Conservation (phyloP, 2,329 filamentous ascomycete genomes). For the Ceratocystis cacaofunesta region DNA sequence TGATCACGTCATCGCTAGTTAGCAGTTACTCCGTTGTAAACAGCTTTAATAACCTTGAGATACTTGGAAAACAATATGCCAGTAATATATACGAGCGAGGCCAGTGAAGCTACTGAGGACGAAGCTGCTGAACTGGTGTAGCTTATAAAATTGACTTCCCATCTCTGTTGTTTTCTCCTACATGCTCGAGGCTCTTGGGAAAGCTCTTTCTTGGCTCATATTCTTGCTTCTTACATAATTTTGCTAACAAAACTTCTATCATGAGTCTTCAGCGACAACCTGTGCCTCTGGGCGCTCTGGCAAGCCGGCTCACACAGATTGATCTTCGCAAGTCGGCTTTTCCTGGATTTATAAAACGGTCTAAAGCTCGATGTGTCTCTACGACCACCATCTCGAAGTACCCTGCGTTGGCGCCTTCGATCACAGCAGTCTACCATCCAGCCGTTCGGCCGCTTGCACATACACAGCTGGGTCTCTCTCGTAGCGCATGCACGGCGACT, state of each 20-base stretch:
- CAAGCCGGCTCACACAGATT: background rate
- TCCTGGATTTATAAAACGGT: background rate
- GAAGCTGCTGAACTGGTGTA: background rate
- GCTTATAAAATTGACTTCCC: background rate
- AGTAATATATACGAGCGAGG: too few species aligned
- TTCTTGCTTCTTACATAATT: background rate
- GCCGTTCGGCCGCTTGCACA: too few species aligned
- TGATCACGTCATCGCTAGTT: background rate
- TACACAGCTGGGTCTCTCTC: too few species aligned
- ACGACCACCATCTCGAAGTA: background rate
- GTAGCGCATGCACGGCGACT: background rate
- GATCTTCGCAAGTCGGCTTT: background rate
- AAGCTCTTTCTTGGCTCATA: background rate
- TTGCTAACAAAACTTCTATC: background rate
- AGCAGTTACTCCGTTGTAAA: background rate
- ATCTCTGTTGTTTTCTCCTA: background rate
- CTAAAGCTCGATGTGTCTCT: background rate
- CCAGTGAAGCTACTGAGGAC: too few species aligned
- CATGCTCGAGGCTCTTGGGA: background rate
- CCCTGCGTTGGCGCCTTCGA: too few species aligned
- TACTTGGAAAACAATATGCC: too few species aligned
- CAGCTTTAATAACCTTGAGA: too few species aligned
- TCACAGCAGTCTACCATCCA: too few species aligned
- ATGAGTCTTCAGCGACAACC: constrained; percentile 8
- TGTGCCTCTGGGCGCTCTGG: constrained; percentile 1